Base-by-base conservation (phyloP, 768 basidiomycete species). In the Daedalea quercina region DNA sequence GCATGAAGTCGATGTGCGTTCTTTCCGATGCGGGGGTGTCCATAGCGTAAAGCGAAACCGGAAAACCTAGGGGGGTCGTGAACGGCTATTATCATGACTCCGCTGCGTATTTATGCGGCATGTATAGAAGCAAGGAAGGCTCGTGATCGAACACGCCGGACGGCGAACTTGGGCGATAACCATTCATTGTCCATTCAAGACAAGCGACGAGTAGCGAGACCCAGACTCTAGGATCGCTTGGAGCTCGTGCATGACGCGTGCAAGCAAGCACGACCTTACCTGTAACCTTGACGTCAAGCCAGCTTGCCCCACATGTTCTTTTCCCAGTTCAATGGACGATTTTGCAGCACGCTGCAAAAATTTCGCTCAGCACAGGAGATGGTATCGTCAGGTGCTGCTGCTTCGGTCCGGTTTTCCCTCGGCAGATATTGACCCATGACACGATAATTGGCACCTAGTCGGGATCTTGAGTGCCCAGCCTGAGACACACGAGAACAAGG, bases 21-120 rank as follows among this genome's bases (percentile, higher is more conserved):
- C 53, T 60, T 42, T 60, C 60, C n/a, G 60, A 60, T 47, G 50
- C 33, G 20, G 59, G 60, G 20, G 57, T 60, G 33, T 60, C 60
- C 60, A 60, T 60, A 31, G 55, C 44, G n/a, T 25, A 26, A 40
- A 46, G 47, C 15, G 31, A 23, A 23, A 44, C 24, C 43, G 50
- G 15, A 48, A 48, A 47, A 33, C 24, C 23, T 19, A 44, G 28
- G 11, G 33, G 48, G 28, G 28, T 28, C n/a, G 24, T 45, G 23
- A 25, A 40, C 15, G 15, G 17, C 37, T 40, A 15, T 6, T 8
- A 40, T 40, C 37, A 40, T 40, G 19, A 40, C 37, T 17, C 37
- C 37, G 17, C 37, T 4, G 37, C 15, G 17, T 40, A 40, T 40
- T 40, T 40, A 40, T 40, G 19, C 37, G 37, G 19, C 8, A 15